Evolutionary conservation across 1,284 basidiomycete genomes (phyloP), one percentile per base, ranked within the genome.

Genomic region (Ceratobasidium sp.): DNA sequence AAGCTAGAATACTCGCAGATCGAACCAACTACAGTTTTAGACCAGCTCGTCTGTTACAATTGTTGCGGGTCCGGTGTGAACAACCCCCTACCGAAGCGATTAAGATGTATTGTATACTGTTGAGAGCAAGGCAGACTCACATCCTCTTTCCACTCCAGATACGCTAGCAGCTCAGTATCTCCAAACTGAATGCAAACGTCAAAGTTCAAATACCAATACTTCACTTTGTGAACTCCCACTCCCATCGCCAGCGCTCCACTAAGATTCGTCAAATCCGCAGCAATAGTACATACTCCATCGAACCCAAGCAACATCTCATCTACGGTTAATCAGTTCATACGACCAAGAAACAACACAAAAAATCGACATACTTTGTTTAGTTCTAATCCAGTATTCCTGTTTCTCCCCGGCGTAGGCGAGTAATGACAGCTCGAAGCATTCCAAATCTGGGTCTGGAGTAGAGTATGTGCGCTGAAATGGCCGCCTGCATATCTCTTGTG

Each of bases 251-350:
- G 55, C 16, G 55, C 32, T 6, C 28, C 55, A 6, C 44, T 23
- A 6, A 61, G 35, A 28, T 21, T 21, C 13, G 21, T 21, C 26
- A 73, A 46, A 30, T 67, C 49, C 2, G 49, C 71, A 11, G 41
- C 44, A 44, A 73, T 46, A 16, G 23, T 46, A 35, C 71, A 73
- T 6, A 67, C 62, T 21, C 28, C 35, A n/a, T 61, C 41, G 30
- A 73, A 73, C 6, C 21, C 43, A 8, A 47, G 47, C 8, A 41
- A 11, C 2, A 64, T 16, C 30, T 54, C 49, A 1, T 28, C 69
- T 72, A 23, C 18, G 13, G 32, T 32, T 26, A n/a, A 5, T n/a
- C 8, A 21, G 30, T 3, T 4, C 18, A 41, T 1, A 35, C 8
- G 8, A 32, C 13, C 11, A n/a, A 7, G 26, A 14, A 16, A 23